phyloP scores from a whole-genome alignment of 208 protist species.

The Balamuthia mandrillaris region DNA sequence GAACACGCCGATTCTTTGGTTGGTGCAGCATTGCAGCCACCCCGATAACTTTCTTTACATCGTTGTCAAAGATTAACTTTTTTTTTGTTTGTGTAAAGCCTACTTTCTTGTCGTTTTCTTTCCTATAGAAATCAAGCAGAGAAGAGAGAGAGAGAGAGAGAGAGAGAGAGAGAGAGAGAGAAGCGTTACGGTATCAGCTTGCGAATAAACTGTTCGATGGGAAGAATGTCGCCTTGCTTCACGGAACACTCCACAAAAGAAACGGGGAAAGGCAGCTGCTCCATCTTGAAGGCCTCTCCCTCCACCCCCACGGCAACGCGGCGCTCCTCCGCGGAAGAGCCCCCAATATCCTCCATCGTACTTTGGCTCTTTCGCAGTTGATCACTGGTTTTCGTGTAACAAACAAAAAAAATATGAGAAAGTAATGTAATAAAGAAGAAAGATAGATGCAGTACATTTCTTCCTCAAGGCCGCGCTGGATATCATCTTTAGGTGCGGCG shows the following conservation, averaged over 20 bases:
- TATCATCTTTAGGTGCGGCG: constrained; percentile 8
- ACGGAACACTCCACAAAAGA: constrained; percentile 28
- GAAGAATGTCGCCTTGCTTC: constrained; percentile 5
- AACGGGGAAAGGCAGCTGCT: constrained; percentile 25
- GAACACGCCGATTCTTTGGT: constrained; percentile 24
- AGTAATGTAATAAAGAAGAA: not conserved
- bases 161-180: too few relatives aligned
- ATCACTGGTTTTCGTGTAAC: too few relatives aligned
- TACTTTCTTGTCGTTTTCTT: too few relatives aligned
- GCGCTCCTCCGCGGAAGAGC: not conserved
- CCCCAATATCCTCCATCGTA: constrained; percentile 1
- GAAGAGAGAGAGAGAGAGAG: too few relatives aligned
- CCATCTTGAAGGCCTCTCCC: constrained; percentile 30
- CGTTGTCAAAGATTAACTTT: constrained; percentile 8
- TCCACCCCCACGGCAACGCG: not conserved
- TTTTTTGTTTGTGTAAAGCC: too few relatives aligned
- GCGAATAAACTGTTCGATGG: constrained; percentile 1
- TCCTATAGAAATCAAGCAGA: too few relatives aligned
- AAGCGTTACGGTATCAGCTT: too few relatives aligned
- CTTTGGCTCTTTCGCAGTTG: constrained; percentile 26
- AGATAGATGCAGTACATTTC: not conserved
- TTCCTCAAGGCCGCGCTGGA: constrained; percentile 17
- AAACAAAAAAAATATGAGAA: too few relatives aligned
- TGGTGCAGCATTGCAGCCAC: constrained; percentile 13
- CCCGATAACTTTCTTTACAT: constrained; percentile 30